Base-by-base conservation (phyloP, 257 asterid species). In the Lantana camara region DNA sequence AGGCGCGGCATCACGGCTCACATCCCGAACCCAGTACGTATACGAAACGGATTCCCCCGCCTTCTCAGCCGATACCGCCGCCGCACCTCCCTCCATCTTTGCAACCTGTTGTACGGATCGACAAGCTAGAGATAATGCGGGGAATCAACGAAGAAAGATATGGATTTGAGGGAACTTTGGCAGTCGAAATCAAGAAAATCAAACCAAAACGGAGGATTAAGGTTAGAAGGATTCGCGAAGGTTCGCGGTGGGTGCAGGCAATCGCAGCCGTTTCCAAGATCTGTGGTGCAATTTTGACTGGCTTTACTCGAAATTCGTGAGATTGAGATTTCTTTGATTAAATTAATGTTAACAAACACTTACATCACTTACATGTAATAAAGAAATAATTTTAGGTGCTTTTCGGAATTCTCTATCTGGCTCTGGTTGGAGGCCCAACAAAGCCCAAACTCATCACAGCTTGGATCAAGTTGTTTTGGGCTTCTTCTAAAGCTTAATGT, bases 21-120 rank as follows among this genome's bases (percentile, higher is more conserved):
- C 60, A 64, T 70, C 82, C 19, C 91, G 77, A 22, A 84, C 85
- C 91, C 85, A 81, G 35, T 81, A 84, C 44, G 85, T 84, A 81
- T 84, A 84, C 0, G 91, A 75, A 30, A 82, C 66, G 4, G 84
- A 45, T 56, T 70, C 73, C 50, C 50, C 67, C 57, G 57, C 54
- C 48, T 72, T 69, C 42, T 77, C 85, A 45, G 73, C 53, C 40
- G 87, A 69, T 5, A 69, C 53, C 37, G 69, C 53, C 65, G 76
- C 82, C 53, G 83, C 76, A 58, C 74, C 80, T 46, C 75, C 85
- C 70, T 82, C 88, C 88, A 82, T 82, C 9, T 19, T 51, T 7
- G 60, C 60, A 37, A 57, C 35, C 12, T 22, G 45, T 35, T 30
- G 27, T 38, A 23, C 56, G 57, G 45, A 53, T 60, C 60, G 49